Conservation (phyloP, 1,284 basidiomycete genomes). For the Ganoderma boninense region DNA sequence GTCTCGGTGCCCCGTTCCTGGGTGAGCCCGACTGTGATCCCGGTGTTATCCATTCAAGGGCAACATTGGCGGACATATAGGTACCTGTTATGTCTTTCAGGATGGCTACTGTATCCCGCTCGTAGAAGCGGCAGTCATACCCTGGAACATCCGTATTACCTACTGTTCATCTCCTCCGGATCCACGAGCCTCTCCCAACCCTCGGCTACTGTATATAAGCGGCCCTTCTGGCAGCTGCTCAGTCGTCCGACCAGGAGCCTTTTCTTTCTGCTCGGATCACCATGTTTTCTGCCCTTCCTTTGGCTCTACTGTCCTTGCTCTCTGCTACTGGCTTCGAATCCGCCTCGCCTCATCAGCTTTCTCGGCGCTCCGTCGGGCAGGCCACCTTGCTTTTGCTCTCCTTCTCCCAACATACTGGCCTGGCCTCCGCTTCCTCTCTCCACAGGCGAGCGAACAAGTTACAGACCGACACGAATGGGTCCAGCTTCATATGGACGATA, state of each 20-base stretch:
- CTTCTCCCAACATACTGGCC: slow-evolving; percentile 17
- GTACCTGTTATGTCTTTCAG: not conserved
- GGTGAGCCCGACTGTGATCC: slow-evolving; percentile 8
- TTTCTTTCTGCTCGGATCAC: slow-evolving; percentile 6
- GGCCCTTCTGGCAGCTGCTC: slow-evolving; percentile 17
- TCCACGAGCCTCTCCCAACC: slow-evolving; percentile 22
- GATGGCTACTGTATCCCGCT: slow-evolving; percentile 3
- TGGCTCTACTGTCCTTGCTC: slow-evolving; percentile 30
- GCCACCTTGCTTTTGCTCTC: slow-evolving; percentile 24
- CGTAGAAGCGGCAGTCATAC: slow-evolving; percentile 9
- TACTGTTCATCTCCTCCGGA: slow-evolving; percentile 18
- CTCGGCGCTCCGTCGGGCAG: not conserved
- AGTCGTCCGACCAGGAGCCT: slow-evolving; percentile 2
- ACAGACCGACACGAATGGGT: slow-evolving; percentile 39
- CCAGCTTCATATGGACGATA: slow-evolving; percentile 47
- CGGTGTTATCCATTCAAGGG: not conserved
- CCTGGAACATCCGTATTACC: slow-evolving; percentile 11
- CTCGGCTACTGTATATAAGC: slow-evolving; percentile 25
- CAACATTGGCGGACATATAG: slow-evolving; percentile 3
- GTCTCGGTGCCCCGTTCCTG: slow-evolving; percentile 2
- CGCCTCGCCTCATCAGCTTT: slow-evolving; percentile 3
- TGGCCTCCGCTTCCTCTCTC: slow-evolving; percentile 26
- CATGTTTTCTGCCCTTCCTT: slow-evolving; percentile 33
- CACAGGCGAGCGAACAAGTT: slow-evolving; percentile 33
- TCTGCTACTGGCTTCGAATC: slow-evolving; percentile 14